Evolutionary conservation across 352 stramenopile species (phyloP), one percentile per base, ranked within the genome.

Genomic region (Globisporangium paddicum): DNA sequence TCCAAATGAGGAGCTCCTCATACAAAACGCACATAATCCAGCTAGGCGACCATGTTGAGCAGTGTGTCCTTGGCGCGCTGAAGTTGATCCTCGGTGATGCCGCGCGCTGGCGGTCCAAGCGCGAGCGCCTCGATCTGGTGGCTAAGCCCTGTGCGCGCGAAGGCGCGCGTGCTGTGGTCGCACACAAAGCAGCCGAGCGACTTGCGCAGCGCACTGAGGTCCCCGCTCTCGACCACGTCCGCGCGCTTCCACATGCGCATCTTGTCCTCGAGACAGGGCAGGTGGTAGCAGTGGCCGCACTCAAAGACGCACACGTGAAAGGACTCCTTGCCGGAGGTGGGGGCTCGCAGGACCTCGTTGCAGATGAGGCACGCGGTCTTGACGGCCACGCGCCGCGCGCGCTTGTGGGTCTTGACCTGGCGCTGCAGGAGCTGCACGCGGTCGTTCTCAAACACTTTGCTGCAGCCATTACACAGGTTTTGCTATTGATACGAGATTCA

Each of bases 241-340:
- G 74, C 50, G n/a, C 72, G 82, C 64, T 91, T 92, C 82, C 85
- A 92, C 74, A 92, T 87, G n/a, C 82, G 81, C 76, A 87, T 89
- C 62, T 92, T 90, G 58, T 94, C 85, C 46, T 91, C 80, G 8
- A 94, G 64, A 48, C 85, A 94, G 34, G 77, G 71, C 18, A 90
- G 59, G 53, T 94, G 85, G 63, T 92, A 94, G 57, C 76, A 85
- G 46, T 94, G 85, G 14, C 85, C 82, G 63, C 85, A 94, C 61
- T 92, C 85, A 47, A 92, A 94, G 19, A 89, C 79, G 50, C 84
- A 94, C 49, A 80, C 72, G 61, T 87, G 81, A 7, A 82, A 67
- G 26, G 55, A 78, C 54, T 77, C 73, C 56, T 73, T 80, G n/a
- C 73, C 67, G 3, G 71, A 69, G 0, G 75, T 76, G 14, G 74